These are phyloP conservation scores for Cytospora piceicola DNA, from an alignment of 2,329 filamentous ascomycete species.

Conservation along the genomic window DNA sequence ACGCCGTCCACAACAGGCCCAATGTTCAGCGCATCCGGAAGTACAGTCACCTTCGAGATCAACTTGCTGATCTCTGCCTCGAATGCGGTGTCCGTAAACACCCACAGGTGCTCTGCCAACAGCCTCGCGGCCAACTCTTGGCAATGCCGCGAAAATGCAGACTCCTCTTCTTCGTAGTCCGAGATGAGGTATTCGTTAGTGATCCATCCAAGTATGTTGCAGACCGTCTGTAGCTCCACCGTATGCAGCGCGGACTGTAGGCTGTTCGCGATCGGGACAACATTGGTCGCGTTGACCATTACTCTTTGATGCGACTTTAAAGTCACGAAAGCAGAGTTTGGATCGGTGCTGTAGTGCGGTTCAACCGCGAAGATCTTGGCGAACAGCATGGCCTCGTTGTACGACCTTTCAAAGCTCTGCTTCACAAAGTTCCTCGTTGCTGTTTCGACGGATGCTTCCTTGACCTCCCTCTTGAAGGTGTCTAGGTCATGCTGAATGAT, in stretches of 20 bases:
- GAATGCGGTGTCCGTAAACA: conserved; percentile 58
- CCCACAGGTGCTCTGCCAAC: conserved; percentile 61
- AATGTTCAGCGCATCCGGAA: conserved; percentile 56
- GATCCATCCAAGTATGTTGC: conserved; percentile 61
- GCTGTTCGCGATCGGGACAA: conserved; percentile 55
- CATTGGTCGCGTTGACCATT: conserved; percentile 58
- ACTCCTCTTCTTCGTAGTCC: conserved; percentile 60
- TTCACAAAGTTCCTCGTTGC: conserved; percentile 62
- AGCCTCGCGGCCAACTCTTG: conserved; percentile 60
- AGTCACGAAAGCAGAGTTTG: conserved; percentile 54
- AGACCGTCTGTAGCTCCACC: conserved; percentile 53
- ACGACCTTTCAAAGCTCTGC: conserved; percentile 62
- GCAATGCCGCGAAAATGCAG: conserved; percentile 56
- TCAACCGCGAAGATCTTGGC: conserved; percentile 60
- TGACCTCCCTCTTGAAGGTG: conserved; percentile 57
- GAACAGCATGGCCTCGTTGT: conserved; percentile 58
- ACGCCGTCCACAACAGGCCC: conserved; percentile 52
- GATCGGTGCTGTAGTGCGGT: conserved; percentile 54
- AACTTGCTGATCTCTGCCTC: conserved; percentile 60
- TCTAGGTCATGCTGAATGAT: conserved; percentile 59
- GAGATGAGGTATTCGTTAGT: conserved; percentile 60
- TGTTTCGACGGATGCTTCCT: conserved; percentile 55
- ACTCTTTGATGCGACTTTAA: conserved; percentile 55
- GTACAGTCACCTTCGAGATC: conserved; percentile 53
- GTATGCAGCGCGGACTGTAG: conserved; percentile 54